These are phyloP conservation scores for Candida odintsovae DNA, from an alignment of 805 yeast species.

Conservation along the genomic window DNA sequence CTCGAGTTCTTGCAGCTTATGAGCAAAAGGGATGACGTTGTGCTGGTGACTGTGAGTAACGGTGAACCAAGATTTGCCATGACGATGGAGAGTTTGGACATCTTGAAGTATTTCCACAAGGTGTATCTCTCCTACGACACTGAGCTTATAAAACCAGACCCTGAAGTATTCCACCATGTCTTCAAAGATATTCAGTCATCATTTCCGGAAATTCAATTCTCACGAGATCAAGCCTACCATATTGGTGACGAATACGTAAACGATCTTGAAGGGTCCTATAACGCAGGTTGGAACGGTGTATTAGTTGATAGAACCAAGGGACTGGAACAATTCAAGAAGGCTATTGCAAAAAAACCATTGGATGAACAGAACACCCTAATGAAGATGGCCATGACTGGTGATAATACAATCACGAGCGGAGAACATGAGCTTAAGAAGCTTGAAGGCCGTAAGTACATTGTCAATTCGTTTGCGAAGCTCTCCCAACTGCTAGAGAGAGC, in stretches of 20 bases:
- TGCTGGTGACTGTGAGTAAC: slow-evolving; percentile 48
- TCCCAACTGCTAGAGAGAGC: background rate
- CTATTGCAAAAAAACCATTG: slow-evolving; percentile 5
- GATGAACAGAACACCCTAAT: slow-evolving; percentile 8
- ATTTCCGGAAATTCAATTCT: slow-evolving; percentile 12
- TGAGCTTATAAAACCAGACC: slow-evolving; percentile 48
- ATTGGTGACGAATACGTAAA: slow-evolving; percentile 57
- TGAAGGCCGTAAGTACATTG: background rate
- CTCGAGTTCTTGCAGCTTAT: slow-evolving; percentile 33
- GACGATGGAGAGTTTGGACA: slow-evolving; percentile 41
- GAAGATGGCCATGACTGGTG: slow-evolving; percentile 9
- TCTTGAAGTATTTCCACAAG: slow-evolving; percentile 34
- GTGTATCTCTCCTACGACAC: slow-evolving; percentile 54
- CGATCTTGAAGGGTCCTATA: slow-evolving; percentile 46
- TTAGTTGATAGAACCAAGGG: slow-evolving; percentile 41
- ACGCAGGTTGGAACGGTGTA: slow-evolving; percentile 60
- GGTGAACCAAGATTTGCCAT: slow-evolving; percentile 51
- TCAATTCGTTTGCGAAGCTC: background rate
- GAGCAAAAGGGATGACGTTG: slow-evolving; percentile 27
- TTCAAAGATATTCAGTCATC: slow-evolving; percentile 23
- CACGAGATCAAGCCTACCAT: slow-evolving; percentile 45
- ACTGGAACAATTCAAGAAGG: slow-evolving; percentile 20
- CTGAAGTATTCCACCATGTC: slow-evolving; percentile 39
- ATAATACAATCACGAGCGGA: background rate
- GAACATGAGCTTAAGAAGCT: background rate